Percentiles rank a stretch among this genome's conserved stretches.
phyloP scores from a whole-genome alignment of 2,329 filamentous ascomycete species.

The Colletotrichum tropicale region DNA sequence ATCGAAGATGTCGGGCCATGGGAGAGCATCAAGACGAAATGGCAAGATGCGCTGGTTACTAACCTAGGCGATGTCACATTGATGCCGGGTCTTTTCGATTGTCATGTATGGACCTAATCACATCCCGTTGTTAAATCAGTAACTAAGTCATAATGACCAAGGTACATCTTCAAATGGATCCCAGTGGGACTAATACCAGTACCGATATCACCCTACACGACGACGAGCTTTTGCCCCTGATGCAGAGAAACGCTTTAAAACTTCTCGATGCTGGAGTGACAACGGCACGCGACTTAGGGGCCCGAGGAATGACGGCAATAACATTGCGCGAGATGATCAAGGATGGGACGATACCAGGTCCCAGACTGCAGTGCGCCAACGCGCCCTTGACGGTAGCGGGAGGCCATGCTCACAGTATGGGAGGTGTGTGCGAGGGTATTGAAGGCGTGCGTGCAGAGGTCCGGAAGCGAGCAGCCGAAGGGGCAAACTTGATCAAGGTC shows the following conservation, averaged over 20 bases:
- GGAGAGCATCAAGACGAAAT: background rate
- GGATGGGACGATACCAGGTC: background rate
- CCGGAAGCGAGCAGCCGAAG: background rate
- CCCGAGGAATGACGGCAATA: background rate
- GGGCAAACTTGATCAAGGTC: background rate
- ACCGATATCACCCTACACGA: rapidly evolving
- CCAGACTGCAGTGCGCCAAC: background rate
- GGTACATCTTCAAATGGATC: background rate
- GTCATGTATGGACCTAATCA: background rate
- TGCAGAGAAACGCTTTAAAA: background rate
- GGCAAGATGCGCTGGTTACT: background rate
- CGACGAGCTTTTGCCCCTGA: background rate
- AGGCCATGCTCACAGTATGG: background rate
- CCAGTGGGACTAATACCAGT: background rate
- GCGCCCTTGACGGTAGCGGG: background rate
- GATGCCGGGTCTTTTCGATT: background rate
- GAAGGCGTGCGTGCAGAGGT: background rate
- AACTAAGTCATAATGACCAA: background rate
- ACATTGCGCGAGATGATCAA: background rate
- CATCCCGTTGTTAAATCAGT: background rate
- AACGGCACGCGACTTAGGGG: background rate
- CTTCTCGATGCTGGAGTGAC: background rate
- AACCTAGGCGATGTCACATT: background rate
- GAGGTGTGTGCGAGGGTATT: background rate
- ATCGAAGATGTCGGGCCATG: background rate